Evolutionary conservation across 495 filamentous ascomycete genomes (phyloP).

Genomic region (Aspergillus olivimuriae): DNA sequence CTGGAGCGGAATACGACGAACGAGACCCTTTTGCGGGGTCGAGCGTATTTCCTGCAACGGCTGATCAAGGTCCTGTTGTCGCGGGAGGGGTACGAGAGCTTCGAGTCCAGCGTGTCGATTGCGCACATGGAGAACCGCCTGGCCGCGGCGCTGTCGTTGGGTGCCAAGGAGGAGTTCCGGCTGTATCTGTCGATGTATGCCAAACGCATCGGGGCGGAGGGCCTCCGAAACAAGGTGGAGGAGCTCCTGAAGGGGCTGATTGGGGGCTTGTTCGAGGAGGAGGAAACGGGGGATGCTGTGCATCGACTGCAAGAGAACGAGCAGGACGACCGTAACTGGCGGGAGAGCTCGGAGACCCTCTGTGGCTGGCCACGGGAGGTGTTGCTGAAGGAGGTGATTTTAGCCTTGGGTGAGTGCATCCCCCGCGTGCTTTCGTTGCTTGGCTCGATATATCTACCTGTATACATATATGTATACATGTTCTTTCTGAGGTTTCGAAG

Average conservation of each 20-base stretch:
- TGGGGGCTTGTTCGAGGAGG: constrained; percentile 58
- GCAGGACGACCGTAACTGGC: constrained; percentile 52
- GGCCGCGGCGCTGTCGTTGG: constrained; percentile 78
- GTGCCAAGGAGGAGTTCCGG: constrained; percentile 83
- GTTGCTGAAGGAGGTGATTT: constrained; percentile 78
- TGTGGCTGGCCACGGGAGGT: constrained; percentile 88
- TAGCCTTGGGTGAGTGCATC: constrained; percentile 74
- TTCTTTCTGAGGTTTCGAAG: too few species aligned
- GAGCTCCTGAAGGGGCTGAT: constrained; percentile 77
- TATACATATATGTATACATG: too few species aligned
- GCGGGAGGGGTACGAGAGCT: constrained; percentile 83
- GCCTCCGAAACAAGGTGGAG: constrained; percentile 78
- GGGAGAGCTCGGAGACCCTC: constrained; percentile 45
- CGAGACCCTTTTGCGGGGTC: constrained; percentile 84
- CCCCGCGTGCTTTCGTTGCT: background rate
- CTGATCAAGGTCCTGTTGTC: constrained; percentile 80
- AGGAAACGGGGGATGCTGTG: constrained; percentile 30
- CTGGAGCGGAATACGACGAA: constrained; percentile 91
- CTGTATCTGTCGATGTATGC: constrained; percentile 94
- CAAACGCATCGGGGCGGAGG: constrained; percentile 88
- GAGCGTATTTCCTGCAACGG: constrained; percentile 81
- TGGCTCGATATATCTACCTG: too few species aligned
- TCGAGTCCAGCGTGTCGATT: constrained; percentile 85
- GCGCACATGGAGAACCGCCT: constrained; percentile 94
- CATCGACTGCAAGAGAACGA: constrained; percentile 47